Base-by-base conservation (phyloP, 208 protist genomes). In the Leishmania lainsoni region DNA sequence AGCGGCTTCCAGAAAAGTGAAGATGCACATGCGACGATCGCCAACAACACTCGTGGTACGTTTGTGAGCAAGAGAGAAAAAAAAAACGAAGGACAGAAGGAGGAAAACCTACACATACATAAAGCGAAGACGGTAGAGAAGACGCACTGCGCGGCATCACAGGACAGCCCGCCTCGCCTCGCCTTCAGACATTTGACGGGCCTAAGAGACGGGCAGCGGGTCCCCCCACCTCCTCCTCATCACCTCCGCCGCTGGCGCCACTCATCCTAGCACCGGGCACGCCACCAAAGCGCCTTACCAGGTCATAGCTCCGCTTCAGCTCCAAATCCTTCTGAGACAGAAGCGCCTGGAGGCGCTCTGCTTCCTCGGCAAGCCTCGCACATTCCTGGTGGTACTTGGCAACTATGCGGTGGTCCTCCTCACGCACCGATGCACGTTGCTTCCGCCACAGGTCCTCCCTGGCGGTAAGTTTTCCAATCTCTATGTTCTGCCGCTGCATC, bases 281-380 rank as follows among this genome's bases (percentile, higher is more conserved):
- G 2, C 12, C 5, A 1, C 20, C 52, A 29, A 32, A 77, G 74
- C 74, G 74, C 8, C 80, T 76, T 2, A 83, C 59, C 3, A 39
- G 58, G 61, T 83, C 75, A 49, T 90, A 93, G 48, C 89, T 92
- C 35, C 86, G 81, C 59, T 85, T 87, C 69, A 94, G 83, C 76
- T 97, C 89, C 49, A 84, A 42, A n/a, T 92, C 85, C 45, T 91
- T 89, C 20, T 88, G 77, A 16, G 75, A 42, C 22, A 97, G 77
- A 32, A 92, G 72, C 35, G 75, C 70, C 63, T 89, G 81, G 10
- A 97, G 86, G 0, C 89, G 83, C 51, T 75, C 78, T 68, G 92
- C 84, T 52, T 95, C 84, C 1, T 86, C 77, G 74, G 91, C 86
- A n/a, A 95, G 78, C 51, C 83, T 51, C 22, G 81, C 76, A 51